Percentiles rank a stretch among this genome's conserved stretches.
These are phyloP conservation scores for Platismatia glauca DNA, from an alignment of 495 filamentous ascomycete species.

Conservation along the genomic window DNA sequence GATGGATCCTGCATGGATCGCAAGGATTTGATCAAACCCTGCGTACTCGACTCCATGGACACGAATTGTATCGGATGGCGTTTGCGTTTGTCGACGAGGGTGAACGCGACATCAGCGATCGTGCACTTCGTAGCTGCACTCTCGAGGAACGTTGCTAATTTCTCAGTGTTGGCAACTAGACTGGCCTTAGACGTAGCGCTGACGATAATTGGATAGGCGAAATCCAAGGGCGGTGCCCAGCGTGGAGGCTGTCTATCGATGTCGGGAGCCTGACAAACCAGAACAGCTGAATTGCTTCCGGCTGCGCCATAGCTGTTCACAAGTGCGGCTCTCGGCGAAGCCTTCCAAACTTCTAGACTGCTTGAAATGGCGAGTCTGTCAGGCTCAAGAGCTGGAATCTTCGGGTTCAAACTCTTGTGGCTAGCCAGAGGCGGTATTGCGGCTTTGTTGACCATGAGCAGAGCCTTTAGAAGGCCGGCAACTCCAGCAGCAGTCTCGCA, in stretches of 20 bases:
- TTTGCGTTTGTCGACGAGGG: neutral
- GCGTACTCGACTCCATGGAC: neutral
- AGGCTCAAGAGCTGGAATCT: constrained; percentile 18
- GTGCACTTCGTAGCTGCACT: neutral
- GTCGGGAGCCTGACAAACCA: constrained; percentile 23
- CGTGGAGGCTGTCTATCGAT: neutral
- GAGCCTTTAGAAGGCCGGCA: constrained; percentile 28
- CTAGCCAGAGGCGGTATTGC: constrained; percentile 34
- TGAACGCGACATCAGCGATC: constrained; percentile 16
- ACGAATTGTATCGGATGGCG: constrained; percentile 1
- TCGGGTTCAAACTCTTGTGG: constrained; percentile 35
- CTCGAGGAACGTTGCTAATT: neutral
- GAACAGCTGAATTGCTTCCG: constrained; percentile 35
- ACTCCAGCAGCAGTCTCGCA: constrained; percentile 30
- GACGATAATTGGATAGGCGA: constrained; percentile 18
- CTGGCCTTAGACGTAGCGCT: constrained; percentile 14
- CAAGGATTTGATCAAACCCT: neutral
- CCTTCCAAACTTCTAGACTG: constrained; percentile 28
- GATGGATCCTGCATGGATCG: neutral
- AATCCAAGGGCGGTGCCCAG: neutral
- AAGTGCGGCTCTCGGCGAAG: constrained; percentile 30
- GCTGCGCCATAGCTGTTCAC: constrained; percentile 43
- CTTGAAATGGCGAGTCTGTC: constrained; percentile 33
- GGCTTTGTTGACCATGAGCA: constrained; percentile 29
- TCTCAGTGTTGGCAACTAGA: constrained; percentile 14